These are phyloP conservation scores for Stentor coeruleus DNA, from an alignment of 73 alveolate genomes.

Conservation along the genomic window DNA sequence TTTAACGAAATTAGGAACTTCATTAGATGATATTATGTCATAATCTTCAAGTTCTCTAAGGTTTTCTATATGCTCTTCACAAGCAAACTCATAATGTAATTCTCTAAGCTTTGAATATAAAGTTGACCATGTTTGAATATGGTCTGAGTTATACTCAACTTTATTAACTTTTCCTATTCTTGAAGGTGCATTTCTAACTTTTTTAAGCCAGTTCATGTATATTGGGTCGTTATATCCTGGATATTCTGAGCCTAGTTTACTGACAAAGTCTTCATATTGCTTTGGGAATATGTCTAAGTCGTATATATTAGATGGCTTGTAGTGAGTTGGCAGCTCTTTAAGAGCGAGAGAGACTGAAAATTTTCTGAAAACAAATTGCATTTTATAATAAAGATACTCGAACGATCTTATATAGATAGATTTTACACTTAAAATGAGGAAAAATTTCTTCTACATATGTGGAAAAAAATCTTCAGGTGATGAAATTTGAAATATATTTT, in stretches of 20 bases:
- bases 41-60: conserved; percentile 39
- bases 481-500: too few relatives aligned
- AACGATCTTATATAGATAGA: background rate
- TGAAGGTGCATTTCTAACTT: background rate
- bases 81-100: conserved; percentile 34
- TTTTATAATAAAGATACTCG: background rate
- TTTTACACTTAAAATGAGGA: background rate
- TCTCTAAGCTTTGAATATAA: conserved; percentile 39
- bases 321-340: background rate
- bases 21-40: conserved; percentile 37
- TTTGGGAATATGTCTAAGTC: conserved; percentile 6
- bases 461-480: too few relatives aligned
- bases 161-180: background rate
- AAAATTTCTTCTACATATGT: background rate
- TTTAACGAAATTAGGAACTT: conserved; percentile 65
- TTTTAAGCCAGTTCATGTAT: background rate
- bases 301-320: background rate
- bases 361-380: background rate
- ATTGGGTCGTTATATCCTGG: background rate
- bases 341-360: background rate
- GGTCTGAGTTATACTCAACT: background rate
- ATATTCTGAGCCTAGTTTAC: background rate
- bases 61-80: conserved; percentile 37
- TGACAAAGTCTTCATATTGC: conserved; percentile 1
- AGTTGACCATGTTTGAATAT: conserved; percentile 34